phyloP scores from a whole-genome alignment of 2,329 filamentous ascomycete genomes.

The Ophiostoma piceae region DNA sequence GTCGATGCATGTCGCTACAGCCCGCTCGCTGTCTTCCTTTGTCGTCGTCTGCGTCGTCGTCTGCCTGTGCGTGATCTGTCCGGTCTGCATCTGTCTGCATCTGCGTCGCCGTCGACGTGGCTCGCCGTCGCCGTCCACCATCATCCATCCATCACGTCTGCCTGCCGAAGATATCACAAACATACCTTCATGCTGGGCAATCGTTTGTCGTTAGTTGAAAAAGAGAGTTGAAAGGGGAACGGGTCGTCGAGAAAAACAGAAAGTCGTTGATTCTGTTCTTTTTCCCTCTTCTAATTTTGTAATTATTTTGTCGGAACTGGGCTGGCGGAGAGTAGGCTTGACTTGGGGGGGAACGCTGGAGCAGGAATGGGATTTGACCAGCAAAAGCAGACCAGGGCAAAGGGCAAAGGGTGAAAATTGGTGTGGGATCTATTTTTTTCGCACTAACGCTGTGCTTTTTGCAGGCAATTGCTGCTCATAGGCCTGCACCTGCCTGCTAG shows the following conservation, averaged over 20 bases:
- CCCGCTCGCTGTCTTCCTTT: neutral
- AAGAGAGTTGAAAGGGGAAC: constrained; percentile 20
- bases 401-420: constrained; percentile 13
- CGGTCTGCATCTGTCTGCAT: neutral
- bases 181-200: constrained; percentile 28
- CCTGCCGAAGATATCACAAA: constrained; percentile 16
- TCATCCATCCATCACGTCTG: neutral
- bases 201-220: constrained; percentile 17
- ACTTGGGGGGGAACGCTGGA: constrained; percentile 6
- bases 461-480: neutral
- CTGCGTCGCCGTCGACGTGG: neutral
- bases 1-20: neutral
- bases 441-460: neutral
- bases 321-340: neutral
- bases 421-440: constrained; percentile 16
- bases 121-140: neutral
- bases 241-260: constrained; percentile 24
- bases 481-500: too few relatives aligned
- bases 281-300: constrained; percentile 10
- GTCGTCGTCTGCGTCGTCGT: neutral
- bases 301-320: constrained; percentile 16
- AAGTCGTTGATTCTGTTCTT: constrained; percentile 19
- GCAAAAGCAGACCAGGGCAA: neutral
- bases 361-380: constrained; percentile 6
- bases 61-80: neutral